Conservation (phyloP, 192 early-diverging fungal genomes). For the Coemansia reversa region DNA sequence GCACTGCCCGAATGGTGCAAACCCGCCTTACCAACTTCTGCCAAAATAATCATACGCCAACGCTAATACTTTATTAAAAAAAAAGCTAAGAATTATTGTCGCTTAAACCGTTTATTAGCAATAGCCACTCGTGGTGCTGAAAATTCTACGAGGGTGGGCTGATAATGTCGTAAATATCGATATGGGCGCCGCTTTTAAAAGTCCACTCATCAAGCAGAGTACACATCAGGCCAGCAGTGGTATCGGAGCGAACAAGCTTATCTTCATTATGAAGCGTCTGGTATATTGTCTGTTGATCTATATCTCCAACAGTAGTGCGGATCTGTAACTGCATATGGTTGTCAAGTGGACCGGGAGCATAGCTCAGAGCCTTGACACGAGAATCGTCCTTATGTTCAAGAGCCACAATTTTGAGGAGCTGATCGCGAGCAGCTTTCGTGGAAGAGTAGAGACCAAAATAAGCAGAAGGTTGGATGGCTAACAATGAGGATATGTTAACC, state of each 20-base stretch:
- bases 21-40: too few species aligned
- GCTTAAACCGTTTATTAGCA: too few species aligned
- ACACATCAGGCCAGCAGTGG: constrained; percentile 64
- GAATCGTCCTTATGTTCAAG: constrained; percentile 58
- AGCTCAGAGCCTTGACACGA: constrained; percentile 68
- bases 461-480: constrained; percentile 70
- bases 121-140: background rate
- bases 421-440: constrained; percentile 81
- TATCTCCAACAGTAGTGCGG: constrained; percentile 65
- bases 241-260: constrained; percentile 66
- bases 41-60: too few species aligned
- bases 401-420: constrained; percentile 68
- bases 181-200: constrained; percentile 65
- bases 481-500: constrained; percentile 78
- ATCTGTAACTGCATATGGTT: constrained; percentile 79
- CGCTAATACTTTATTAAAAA: too few species aligned
- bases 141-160: constrained; percentile 8
- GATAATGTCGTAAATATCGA: constrained; percentile 65
- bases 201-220: constrained; percentile 59
- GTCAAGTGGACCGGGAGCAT: constrained; percentile 88
- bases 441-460: constrained; percentile 82
- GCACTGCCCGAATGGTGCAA: too few species aligned
- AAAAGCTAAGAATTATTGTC: too few species aligned
- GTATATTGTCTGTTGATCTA: constrained; percentile 63
- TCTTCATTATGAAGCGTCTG: constrained; percentile 63